Conservation (phyloP, 116 monocot species). For the Trichopus zeylanicus region DNA sequence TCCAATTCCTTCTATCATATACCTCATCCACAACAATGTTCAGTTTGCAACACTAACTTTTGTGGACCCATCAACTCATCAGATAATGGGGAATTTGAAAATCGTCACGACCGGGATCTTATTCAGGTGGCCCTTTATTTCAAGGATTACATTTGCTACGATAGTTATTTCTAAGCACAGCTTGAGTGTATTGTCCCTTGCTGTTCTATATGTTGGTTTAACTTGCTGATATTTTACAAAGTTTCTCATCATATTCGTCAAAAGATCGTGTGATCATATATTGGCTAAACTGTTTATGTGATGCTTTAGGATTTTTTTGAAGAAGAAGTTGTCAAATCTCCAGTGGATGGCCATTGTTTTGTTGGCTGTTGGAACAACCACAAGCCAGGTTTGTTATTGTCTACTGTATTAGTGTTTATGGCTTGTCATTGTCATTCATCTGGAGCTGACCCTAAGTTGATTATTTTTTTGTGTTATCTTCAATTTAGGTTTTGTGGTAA, state of each 20-base stretch:
- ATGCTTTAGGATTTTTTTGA: too few species aligned
- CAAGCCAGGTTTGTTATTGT: slow-evolving; percentile 99
- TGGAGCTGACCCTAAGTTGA: too few species aligned
- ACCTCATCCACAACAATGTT: slow-evolving; percentile 96
- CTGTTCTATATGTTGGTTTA: too few species aligned
- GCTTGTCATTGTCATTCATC: too few species aligned
- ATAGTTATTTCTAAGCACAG: neutral
- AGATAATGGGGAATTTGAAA: slow-evolving; percentile 98
- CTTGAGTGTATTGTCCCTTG: too few species aligned
- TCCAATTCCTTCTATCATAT: slow-evolving; percentile 85
- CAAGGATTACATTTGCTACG: neutral
- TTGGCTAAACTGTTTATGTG: too few species aligned
- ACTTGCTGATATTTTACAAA: too few species aligned
- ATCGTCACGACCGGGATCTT: slow-evolving; percentile 93
- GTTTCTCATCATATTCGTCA: too few species aligned
- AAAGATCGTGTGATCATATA: too few species aligned
- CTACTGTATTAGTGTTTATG: too few species aligned
- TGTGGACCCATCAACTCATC: slow-evolving; percentile 88
- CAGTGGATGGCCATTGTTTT: slow-evolving; percentile 95
- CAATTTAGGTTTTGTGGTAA: too few species aligned
- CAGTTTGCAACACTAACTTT: slow-evolving; percentile 84
- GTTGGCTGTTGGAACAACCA: slow-evolving; percentile 88
- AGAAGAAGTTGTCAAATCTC: slow-evolving; percentile 72
- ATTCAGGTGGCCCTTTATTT: slow-evolving; percentile 55
- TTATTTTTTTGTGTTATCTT: too few species aligned